Evolutionary conservation across 2,329 filamentous ascomycete species (phyloP).

Genomic region (Fusarium concolor): DNA sequence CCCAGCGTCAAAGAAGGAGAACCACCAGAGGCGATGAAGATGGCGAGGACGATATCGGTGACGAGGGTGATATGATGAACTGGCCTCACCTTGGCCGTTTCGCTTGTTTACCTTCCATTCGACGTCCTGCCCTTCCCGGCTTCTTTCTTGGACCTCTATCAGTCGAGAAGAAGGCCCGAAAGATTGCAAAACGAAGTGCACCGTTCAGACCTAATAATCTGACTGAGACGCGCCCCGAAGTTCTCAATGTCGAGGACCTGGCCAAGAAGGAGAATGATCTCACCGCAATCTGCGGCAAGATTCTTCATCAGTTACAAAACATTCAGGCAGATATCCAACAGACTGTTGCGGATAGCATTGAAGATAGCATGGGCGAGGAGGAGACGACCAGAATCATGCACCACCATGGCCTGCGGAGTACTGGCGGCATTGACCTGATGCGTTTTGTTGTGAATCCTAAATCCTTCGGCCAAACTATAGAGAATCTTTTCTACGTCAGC

Average conservation of each 20-base stretch:
- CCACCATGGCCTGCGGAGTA: conserved; percentile 71
- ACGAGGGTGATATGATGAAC: conserved; percentile 81
- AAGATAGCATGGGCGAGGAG: conserved; percentile 60
- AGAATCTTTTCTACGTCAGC: conserved; percentile 96
- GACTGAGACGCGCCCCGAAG: conserved; percentile 79
- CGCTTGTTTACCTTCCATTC: conserved; percentile 78
- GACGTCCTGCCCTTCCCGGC: conserved; percentile 80
- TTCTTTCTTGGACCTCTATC: conserved; percentile 92
- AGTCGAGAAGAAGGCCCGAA: conserved; percentile 84
- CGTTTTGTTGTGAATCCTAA: conserved; percentile 89
- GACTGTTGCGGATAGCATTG: conserved; percentile 56
- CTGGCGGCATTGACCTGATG: conserved; percentile 81
- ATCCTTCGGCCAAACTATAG: conserved; percentile 93
- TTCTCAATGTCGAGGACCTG: conserved; percentile 79
- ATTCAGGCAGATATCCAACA: conserved; percentile 61
- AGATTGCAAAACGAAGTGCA: conserved; percentile 75
- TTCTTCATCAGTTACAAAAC: conserved; percentile 70
- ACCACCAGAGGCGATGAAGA: conserved; percentile 58
- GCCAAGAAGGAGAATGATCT: conserved; percentile 82
- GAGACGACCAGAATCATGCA: conserved; percentile 68
- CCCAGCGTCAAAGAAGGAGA: conserved; percentile 60
- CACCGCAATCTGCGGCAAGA: conserved; percentile 80
- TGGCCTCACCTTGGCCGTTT: conserved; percentile 86
- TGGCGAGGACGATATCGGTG: conserved; percentile 70
- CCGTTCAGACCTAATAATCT: conserved; percentile 76